A percentile compares a stretch with the other conserved stretches of the same genome.
phyloP scores from a whole-genome alignment of 345 rosid genomes.

The Alliaria petiolata region DNA sequence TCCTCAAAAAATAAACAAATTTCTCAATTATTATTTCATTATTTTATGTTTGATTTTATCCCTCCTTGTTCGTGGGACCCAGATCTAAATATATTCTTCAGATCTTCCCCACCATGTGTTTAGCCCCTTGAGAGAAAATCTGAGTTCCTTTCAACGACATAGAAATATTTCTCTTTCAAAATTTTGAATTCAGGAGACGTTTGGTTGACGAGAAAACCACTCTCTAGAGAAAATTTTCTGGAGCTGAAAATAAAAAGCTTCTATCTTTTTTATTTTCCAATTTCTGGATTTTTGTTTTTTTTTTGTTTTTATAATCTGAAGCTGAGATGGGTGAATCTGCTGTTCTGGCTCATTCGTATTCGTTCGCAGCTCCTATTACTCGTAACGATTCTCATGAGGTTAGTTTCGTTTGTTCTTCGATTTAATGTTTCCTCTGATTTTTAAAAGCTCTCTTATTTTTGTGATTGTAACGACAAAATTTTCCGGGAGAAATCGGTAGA shows the following conservation, averaged over 20 bases:
- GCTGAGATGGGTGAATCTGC: slow-evolving; percentile 72
- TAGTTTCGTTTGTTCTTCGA: background rate
- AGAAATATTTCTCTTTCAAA: background rate
- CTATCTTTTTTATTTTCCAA: background rate
- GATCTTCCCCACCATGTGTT: slow-evolving; percentile 24
- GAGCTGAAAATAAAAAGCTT: background rate
- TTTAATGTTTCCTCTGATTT: background rate
- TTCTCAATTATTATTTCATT: background rate
- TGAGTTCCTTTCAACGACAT: slow-evolving; percentile 30
- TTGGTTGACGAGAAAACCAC: slow-evolving; percentile 15
- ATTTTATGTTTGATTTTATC: slow-evolving; percentile 25
- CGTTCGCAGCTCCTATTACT: slow-evolving; percentile 50
- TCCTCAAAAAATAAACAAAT: slow-evolving; percentile 5
- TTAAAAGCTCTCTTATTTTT: background rate
- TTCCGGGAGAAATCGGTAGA: background rate
- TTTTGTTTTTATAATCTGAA: slow-evolving; percentile 14
- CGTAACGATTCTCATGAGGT: slow-evolving; percentile 70
- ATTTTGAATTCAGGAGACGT: slow-evolving; percentile 27
- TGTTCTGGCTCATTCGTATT: slow-evolving; percentile 75
- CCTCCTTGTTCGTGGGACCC: slow-evolving; percentile 29
- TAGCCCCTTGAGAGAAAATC: slow-evolving; percentile 16
- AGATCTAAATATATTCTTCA: slow-evolving; percentile 25
- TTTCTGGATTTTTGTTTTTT: background rate
- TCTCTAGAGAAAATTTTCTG: background rate
- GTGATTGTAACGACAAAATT: background rate